A percentile compares a stretch with the other conserved stretches of the same genome.
phyloP scores from a whole-genome alignment of 2,329 filamentous ascomycete species.

The Sphaerulina musiva region DNA sequence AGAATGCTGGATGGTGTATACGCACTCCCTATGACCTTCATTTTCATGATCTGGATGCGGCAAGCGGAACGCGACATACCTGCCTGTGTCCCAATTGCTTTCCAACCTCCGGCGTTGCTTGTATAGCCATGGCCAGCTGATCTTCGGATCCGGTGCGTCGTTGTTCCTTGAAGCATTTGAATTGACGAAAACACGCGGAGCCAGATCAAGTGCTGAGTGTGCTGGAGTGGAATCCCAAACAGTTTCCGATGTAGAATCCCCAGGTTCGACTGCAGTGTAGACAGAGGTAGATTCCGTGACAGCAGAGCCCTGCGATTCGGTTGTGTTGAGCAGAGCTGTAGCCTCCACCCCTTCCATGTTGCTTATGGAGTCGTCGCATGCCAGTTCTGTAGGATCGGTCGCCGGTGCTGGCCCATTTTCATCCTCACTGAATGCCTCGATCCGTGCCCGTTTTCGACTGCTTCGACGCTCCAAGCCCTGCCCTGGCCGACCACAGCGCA shows the following conservation, averaged over 20 bases:
- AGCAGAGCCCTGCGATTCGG: neutral
- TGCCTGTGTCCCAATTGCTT: slow-evolving; percentile 82
- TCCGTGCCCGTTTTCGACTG: slow-evolving; percentile 30
- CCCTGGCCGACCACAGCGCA: slow-evolving; percentile 58
- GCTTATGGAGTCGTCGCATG: neutral
- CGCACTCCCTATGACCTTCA: slow-evolving; percentile 85
- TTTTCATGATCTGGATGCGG: slow-evolving; percentile 73
- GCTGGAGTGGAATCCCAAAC: neutral
- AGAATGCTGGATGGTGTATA: slow-evolving; percentile 89
- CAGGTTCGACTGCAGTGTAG: neutral
- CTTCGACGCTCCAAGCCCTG: slow-evolving; percentile 20
- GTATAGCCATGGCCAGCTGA: slow-evolving; percentile 94
- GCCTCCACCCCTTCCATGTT: slow-evolving; percentile 22
- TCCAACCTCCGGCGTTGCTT: slow-evolving; percentile 79
- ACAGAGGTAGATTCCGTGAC: slow-evolving; percentile 1
- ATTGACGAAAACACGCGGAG: slow-evolving; percentile 15
- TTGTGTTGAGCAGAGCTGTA: neutral
- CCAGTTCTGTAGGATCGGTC: neutral
- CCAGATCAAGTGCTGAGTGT: slow-evolving; percentile 6
- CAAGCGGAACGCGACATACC: slow-evolving; percentile 79
- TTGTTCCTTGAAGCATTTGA: neutral
- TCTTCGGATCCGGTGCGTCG: slow-evolving; percentile 45
- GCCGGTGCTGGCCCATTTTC: slow-evolving; percentile 10
- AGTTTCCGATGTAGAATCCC: neutral
- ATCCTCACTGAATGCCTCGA: slow-evolving; percentile 32